Evolutionary conservation across 2,329 filamentous ascomycete genomes (phyloP), one percentile per base, ranked within the genome.

Genomic region (Arthrobotrys entomopaga): DNA sequence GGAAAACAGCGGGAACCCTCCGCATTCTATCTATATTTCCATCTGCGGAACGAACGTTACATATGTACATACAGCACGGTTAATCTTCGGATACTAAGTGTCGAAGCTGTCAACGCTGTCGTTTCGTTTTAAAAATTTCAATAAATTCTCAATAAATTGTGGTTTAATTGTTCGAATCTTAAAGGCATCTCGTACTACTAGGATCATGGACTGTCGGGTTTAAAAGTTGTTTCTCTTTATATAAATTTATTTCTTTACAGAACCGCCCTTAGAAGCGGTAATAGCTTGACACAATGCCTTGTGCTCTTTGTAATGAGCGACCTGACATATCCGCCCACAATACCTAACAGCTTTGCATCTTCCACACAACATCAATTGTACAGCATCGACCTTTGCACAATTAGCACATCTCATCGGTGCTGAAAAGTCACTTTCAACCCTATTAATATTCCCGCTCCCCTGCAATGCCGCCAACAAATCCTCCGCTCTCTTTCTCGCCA

Each of bases 291-390:
- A 80, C 66, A 69, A 64, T 56, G 76, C 76, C 77, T 79, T 81
- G 77, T 80, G 79, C 65, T 79, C 70, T 76, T 79, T 79, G 67
- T 77, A 80, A 76, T 80, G 77, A 73, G 77, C 78, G 53, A 81
- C 79, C 77, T 80, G 80, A 74, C 80, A 81, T 42, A 76, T 75
- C 76, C 80, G 76, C 52, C 77, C 77, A 72, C 80, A 80, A 67
- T 80, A 81, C 77, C 66, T 66, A 73, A 80, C 77, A 60, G 77
- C 65, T 77, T 78, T 80, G 77, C 80, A 81, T 66, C 77, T 80
- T 60, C 80, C 79, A 70, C 80, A 80, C 74, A 77, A 69, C 79
- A 79, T 80, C 75, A 80, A 77, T 77, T 67, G 76, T 52, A 73
- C 77, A 76, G 77, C 76, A n/a, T n/a, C n/a, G 64, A 63, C 78